A percentile compares a stretch with the other conserved stretches of the same genome.
Conservation (phyloP, 192 early-diverging fungal genomes). For the Coemansia sp. region DNA sequence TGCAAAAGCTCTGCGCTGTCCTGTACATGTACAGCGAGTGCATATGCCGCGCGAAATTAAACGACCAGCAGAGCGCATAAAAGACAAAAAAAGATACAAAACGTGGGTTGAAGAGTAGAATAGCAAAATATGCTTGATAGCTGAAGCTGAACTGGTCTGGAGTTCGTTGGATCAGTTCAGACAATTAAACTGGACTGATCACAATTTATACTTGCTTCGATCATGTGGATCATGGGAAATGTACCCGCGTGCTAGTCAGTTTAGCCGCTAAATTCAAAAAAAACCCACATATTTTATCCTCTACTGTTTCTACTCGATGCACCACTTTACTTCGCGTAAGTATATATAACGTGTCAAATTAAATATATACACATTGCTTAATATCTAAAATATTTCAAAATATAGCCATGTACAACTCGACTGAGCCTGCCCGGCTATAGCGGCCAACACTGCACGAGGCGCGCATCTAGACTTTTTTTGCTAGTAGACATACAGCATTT, state of each 20-base stretch:
- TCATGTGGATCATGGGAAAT: no score
- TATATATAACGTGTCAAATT: neutral
- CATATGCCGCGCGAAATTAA: neutral
- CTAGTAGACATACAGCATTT: constrained; percentile 13
- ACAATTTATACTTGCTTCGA: no score
- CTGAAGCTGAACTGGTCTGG: no score
- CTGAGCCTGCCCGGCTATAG: constrained; percentile 21
- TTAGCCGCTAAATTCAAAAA: no score
- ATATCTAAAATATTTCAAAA: neutral
- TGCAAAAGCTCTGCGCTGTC: neutral
- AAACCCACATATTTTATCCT: neutral
- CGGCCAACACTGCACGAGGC: constrained; percentile 33
- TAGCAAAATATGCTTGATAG: no score
- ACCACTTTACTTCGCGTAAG: neutral
- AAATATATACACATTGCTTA: neutral
- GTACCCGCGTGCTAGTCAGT: no score
- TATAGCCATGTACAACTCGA: neutral
- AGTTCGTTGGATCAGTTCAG: no score
- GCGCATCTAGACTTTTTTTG: constrained; percentile 27
- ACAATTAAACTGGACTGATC: no score
- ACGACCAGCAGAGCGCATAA: neutral
- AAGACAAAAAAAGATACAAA: neutral
- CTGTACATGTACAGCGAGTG: neutral
- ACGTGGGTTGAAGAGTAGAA: no score
- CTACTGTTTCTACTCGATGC: neutral